Evolutionary conservation across 208 protist species (phyloP), one percentile per base, ranked within the genome.

Genomic region (Phytomonas serpens): DNA sequence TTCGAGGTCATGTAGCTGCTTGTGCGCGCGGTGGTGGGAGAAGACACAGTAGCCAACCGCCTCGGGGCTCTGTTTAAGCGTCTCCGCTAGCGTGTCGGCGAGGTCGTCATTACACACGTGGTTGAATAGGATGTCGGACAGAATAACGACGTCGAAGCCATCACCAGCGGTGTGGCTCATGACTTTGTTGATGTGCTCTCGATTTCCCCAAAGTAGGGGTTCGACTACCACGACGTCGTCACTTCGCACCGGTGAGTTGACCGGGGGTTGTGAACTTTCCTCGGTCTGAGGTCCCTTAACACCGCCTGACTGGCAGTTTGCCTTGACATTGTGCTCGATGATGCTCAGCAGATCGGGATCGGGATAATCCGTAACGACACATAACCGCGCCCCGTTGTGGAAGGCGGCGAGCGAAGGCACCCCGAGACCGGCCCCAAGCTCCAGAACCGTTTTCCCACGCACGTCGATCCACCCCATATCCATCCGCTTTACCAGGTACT

Each of bases 111-210:
- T 93, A 77, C 92, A 96, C 33, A 96, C 77, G 73, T 96, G 92
- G 66, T 96, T 96, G 80, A 96, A 96, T 19, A 96, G 72, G 77
- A 96, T 94, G 71, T 96, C 92, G n/a, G 92, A 96, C 30, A 96
- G 77, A 34, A 96, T 78, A 30, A 96, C 72, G 34, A 93, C 69
- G 70, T 96, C 92, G 74, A 87, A 96, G 67, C 89, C 86, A 16
- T 13, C 42, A 23, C 71, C 34, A 23, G 75, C 57, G 0, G 86
- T 94, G 78, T 90, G 76, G 70, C 64, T 61, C 67, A 93, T 63
- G 11, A 85, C 87, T 30, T 82, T 76, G 1, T 78, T 68, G 27
- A 94, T 93, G 70, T 96, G 86, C 64, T 83, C 77, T 47, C 76
- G 63, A 34, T 93, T 93, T 1, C 92, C 92, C 89, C 92, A 96